These are phyloP conservation scores for Oxyria digyna DNA, from an alignment of 148 eudicot species.

Conservation along the genomic window DNA sequence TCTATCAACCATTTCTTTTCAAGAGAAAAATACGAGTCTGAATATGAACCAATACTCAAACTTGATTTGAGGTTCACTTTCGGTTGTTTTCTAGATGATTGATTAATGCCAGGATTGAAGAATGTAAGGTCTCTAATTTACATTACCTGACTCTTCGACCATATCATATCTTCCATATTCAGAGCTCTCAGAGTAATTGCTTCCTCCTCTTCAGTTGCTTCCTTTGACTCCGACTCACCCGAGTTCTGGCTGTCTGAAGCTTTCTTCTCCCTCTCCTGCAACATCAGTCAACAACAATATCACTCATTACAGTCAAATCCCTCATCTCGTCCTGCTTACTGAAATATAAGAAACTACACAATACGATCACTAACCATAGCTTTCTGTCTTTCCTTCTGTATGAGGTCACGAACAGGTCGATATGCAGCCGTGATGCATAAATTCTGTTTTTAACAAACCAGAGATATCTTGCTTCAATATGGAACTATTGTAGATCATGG, in stretches of 20 bases:
- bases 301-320: neutral
- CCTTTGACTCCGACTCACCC: constrained; percentile 23
- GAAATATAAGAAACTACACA: neutral
- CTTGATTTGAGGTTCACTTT: neutral
- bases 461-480: neutral
- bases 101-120: neutral
- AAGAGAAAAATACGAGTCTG: neutral
- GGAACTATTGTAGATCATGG: neutral
- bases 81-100: neutral
- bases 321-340: no score
- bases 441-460: constrained; percentile 31
- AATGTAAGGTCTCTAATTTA: neutral
- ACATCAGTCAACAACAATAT: neutral
- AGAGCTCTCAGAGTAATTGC: constrained; percentile 53
- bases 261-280: constrained; percentile 55
- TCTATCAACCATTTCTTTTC: no score
- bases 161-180: constrained; percentile 86
- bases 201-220: constrained; percentile 32
- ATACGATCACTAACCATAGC: constrained; percentile 33
- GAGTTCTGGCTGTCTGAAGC: constrained; percentile 16
- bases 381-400: constrained; percentile 67
- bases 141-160: constrained; percentile 81
- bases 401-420: constrained; percentile 82
- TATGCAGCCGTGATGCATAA: constrained; percentile 82
- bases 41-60: neutral